Evolutionary conservation across 2,329 filamentous ascomycete genomes (phyloP).

Genomic region (Emmonsia crescens): DNA sequence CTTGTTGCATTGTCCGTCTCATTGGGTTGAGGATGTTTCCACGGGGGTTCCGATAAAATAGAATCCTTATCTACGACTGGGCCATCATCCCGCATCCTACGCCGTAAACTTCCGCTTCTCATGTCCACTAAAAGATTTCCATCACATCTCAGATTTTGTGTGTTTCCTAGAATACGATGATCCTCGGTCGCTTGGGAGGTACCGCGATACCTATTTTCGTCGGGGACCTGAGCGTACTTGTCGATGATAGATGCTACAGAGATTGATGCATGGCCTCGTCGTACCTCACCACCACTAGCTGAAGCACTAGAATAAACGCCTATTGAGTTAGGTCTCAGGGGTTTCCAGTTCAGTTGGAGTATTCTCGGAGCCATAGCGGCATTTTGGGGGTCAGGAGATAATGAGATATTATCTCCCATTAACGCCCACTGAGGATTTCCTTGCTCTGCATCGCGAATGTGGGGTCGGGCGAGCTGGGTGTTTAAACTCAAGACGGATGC

Average conservation of each 20-base stretch:
- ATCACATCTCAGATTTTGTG: not conserved
- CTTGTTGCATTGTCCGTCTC: not conserved
- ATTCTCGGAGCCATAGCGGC: not conserved
- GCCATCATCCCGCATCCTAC: not conserved
- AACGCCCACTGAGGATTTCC: not conserved
- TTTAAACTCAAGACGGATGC: not conserved
- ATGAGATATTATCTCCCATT: not conserved
- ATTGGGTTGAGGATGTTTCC: not conserved
- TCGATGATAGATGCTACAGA: constrained; percentile 1
- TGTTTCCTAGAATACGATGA: not conserved
- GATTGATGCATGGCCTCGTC: not conserved
- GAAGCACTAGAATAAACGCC: not conserved
- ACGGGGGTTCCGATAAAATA: not conserved
- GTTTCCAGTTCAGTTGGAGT: not conserved
- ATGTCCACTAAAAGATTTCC: not conserved
- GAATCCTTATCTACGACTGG: not conserved
- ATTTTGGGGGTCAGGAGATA: not conserved
- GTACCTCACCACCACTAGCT: not conserved
- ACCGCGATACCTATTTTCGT: not conserved
- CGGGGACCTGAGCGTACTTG: not conserved
- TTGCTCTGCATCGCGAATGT: not conserved
- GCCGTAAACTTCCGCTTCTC: not conserved
- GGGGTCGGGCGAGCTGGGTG: not conserved
- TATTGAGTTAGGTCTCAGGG: not conserved
- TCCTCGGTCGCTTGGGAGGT: not conserved